Base-by-base conservation (phyloP, 352 stramenopile species). In the Pythium chondricola region DNA sequence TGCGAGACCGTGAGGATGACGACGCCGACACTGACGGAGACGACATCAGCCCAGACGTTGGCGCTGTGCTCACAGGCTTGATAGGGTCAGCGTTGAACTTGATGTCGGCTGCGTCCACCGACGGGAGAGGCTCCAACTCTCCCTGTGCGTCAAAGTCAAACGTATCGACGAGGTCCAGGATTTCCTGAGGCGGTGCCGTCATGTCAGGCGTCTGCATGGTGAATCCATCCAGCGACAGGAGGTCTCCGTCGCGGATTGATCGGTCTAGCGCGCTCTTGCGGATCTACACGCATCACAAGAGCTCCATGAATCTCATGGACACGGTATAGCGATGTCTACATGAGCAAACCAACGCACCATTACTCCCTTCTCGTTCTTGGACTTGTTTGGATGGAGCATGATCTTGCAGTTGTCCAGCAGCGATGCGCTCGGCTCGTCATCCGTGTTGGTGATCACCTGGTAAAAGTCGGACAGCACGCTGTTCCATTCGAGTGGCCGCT, bases 341-440 rank as follows among this genome's bases (percentile, higher is more conserved):
- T 33, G 38, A 37, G 43, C 13, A 21, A 56, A 24, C n/a, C 37
- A 9, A 58, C 68, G 43, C 57, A 88, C 79, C 54, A 85, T 61
- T 16, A 85, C 74, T 40, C 80, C 80, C 58, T 88, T 85, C 52
- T 91, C 80, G 53, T 59, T 64, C 63, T 83, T 88, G 37, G 80
- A 91, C 60, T 91, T 91, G 53, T 74, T 88, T 24, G 80, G 80
- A 38, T 91, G 80, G 38, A 91, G 61, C 35, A 88, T 47, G 46
- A 91, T 74, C 44, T 81, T 85, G 65, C 77, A 88, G 43, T 73
- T 79, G 29, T 79, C 71, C 32, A 87, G 56, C 29, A 77, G 57
- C 24, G 61, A 70, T 21, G 69, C 57, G 32, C 61, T 65, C 21
- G 80, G 80, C 26, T 86, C 74, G 39, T 91, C 80, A 60, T 91